Base-by-base conservation (phyloP, 2,329 filamentous ascomycete genomes). In the Xenoacremonium recifei region DNA sequence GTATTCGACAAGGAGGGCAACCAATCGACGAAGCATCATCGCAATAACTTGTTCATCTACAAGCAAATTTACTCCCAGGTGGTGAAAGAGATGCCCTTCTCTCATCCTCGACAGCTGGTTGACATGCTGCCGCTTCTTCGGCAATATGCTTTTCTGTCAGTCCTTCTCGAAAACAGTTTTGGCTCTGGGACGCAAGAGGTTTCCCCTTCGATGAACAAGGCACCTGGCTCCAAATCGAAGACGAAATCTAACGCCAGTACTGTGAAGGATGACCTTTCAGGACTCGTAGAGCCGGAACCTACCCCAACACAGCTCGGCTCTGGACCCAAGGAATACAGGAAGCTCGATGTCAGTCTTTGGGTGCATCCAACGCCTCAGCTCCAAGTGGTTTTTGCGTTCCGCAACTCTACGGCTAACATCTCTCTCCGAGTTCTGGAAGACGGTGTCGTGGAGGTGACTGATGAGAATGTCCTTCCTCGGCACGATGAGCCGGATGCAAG, bases 51-150 rank as follows among this genome's bases (percentile, higher is more conserved):
- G 2, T 81, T 80, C 49, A 78, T 89, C 15, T 80, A 86, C 40
- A 89, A 88, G 61, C 78, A 81, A 3, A 86, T 89, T 7, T 89
- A 85, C 51, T 85, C 83, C 0, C 77, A 83, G 42, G 72, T 74
- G 3, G 63, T 95, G 7, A 77, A 76, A 1, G 80, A 84, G 41
- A 71, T 93, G 21, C 82, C 87, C 0, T 92, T 95, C 57, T 80
- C 81, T 3, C 89, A 95, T 56, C 89, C 89, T 0, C 78, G 82
- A 37, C 87, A 95, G 58, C 68, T 95, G 4, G 69, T 91, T 6
- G 75, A 79, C 39, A 80, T 91, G 58, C 72, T 95, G n/a, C 87
- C 88, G 0, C 71, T 76, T 4, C 69, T 93, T 13, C 75, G 89
- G 12, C 88, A 93, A 60, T 93, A 89, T 57, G 84, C 85, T 0